Evolutionary conservation across 768 basidiomycete species (phyloP).

Genomic region (Pluteus cervinus): DNA sequence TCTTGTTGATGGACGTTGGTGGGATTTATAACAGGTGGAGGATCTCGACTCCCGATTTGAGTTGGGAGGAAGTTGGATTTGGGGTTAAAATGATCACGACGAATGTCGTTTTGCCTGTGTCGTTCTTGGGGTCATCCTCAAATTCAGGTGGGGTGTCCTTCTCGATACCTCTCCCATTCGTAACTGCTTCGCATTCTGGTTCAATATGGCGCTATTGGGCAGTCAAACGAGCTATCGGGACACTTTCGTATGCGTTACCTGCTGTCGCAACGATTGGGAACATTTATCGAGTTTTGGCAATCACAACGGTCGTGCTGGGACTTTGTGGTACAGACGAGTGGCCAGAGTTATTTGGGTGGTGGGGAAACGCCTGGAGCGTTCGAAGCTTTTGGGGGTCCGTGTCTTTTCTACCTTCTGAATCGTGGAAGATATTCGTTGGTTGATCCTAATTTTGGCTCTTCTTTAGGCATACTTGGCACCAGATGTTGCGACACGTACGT

Average conservation of each 20-base stretch:
- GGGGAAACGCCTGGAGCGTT: conserved; percentile 14
- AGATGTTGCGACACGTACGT: conserved; percentile 16
- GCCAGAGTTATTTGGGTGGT: conserved; percentile 17
- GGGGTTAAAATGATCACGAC: too few species aligned
- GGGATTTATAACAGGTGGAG: conserved; percentile 9
- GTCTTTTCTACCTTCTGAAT: not conserved
- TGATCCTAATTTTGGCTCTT: too few species aligned
- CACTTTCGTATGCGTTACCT: too few species aligned
- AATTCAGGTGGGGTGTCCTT: conserved; percentile 14
- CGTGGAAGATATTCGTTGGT: not conserved
- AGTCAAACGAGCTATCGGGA: too few species aligned
- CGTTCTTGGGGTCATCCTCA: too few species aligned
- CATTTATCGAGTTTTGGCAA: conserved; percentile 11
- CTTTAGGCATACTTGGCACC: conserved; percentile 20
- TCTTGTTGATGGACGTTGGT: too few species aligned
- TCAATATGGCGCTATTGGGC: conserved; percentile 12
- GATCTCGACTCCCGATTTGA: too few species aligned
- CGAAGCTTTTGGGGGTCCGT: conserved; percentile 19
- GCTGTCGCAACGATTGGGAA: too few species aligned
- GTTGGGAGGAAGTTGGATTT: too few species aligned
- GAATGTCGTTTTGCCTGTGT: too few species aligned
- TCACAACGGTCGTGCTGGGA: conserved; percentile 10
- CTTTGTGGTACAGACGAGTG: conserved; percentile 17
- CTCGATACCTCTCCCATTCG: conserved; percentile 11
- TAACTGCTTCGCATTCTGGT: conserved; percentile 14